Percentiles rank a stretch among this genome's conserved stretches.
These are phyloP conservation scores for Penicillium daleae DNA, from an alignment of 495 filamentous ascomycete species.

Conservation along the genomic window DNA sequence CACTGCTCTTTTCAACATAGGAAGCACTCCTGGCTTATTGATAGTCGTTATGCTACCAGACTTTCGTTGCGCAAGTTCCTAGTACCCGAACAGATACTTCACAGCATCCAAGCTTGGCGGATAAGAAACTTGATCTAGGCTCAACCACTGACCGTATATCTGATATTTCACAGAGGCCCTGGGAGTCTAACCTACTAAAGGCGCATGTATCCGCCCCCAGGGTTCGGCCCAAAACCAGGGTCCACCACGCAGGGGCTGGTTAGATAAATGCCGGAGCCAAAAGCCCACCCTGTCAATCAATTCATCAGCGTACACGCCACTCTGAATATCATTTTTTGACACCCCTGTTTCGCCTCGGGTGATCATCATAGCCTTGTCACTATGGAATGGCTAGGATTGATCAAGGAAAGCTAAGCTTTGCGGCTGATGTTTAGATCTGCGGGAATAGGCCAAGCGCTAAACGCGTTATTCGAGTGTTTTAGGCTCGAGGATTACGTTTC, in stretches of 20 bases:
- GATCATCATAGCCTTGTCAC: not conserved
- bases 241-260: not conserved
- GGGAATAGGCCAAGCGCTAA: not conserved
- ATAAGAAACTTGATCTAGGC: too few species aligned
- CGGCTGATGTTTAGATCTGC: not conserved
- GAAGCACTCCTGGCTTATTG: too few species aligned
- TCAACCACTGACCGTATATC: too few species aligned
- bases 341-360: not conserved
- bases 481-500: not conserved
- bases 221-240: not conserved
- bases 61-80: too few species aligned
- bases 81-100: too few species aligned
- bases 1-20: too few species aligned
- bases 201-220: not conserved
- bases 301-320: not conserved
- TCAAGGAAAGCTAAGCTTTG: not conserved
- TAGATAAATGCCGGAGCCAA: not conserved
- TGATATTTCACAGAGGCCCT: too few species aligned
- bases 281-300: not conserved
- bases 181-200: not conserved
- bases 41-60: too few species aligned
- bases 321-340: not conserved
- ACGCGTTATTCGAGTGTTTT: not conserved
- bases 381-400: not conserved
- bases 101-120: too few species aligned